Conservation (phyloP, 192 early-diverging fungal genomes). For the Chytriomyces sp. region DNA sequence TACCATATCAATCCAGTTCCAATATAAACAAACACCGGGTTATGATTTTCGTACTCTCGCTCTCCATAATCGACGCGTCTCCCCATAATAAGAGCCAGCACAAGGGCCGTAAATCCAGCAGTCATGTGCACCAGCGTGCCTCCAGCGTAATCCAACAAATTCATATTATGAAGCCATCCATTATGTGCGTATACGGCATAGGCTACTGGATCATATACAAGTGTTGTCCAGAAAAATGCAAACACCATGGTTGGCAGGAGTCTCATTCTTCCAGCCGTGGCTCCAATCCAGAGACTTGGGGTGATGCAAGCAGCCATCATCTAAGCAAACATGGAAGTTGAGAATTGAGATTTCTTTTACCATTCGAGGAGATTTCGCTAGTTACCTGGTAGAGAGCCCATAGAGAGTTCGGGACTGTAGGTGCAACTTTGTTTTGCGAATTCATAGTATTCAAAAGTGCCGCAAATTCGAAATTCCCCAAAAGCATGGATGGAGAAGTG, state of each 20-base stretch:
- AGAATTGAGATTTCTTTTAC: no score
- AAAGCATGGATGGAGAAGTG: background rate
- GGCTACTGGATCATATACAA: slow-evolving; percentile 93
- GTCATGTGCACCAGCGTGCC: slow-evolving; percentile 95
- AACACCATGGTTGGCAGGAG: slow-evolving; percentile 87
- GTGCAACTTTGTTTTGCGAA: slow-evolving; percentile 60
- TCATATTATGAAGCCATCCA: slow-evolving; percentile 79
- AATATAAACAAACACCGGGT: slow-evolving; percentile 89
- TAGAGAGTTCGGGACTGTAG: slow-evolving; percentile 65
- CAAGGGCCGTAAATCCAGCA: slow-evolving; percentile 88
- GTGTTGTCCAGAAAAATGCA: slow-evolving; percentile 87
- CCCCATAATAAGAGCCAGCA: slow-evolving; percentile 85
- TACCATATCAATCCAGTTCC: slow-evolving; percentile 91
- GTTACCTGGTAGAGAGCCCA: slow-evolving; percentile 74
- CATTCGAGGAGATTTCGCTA: no score
- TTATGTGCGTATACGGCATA: slow-evolving; percentile 92
- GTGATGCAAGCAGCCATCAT: slow-evolving; percentile 93
- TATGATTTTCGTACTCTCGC: slow-evolving; percentile 81
- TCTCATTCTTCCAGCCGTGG: slow-evolving; percentile 87
- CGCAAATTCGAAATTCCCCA: slow-evolving; percentile 74
- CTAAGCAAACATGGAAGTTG: no score
- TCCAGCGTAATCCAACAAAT: slow-evolving; percentile 89
- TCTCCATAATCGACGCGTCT: slow-evolving; percentile 73
- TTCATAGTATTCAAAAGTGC: slow-evolving; percentile 54
- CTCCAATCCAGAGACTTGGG: slow-evolving; percentile 87